Base-by-base conservation (phyloP, 2,329 filamentous ascomycete species). In the Fusarium ramigenum region DNA sequence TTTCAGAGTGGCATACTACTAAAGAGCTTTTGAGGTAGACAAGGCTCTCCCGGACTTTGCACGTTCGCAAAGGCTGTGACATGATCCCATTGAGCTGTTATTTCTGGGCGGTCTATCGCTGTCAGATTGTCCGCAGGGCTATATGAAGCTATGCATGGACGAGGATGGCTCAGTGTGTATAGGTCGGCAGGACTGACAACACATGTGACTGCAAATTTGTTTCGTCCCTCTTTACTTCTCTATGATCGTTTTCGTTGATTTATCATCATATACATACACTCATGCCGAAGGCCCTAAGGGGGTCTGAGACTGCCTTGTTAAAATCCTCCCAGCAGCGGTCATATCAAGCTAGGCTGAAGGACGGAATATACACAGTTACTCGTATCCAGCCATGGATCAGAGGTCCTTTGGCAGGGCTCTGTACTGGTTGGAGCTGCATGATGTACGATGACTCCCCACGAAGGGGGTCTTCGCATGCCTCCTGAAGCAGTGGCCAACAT, bases 171-270 rank as follows among this genome's bases (percentile, higher is more conserved):
- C 14, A 49, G 19, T n/a, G 6, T 18, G 19, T 15, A 30, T 19
- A 32, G 28, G 25, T 30, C 15, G 12, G 7, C 21, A 32, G 14
- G 46, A 4, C 28, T 49, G 9, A n/a, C 9, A n/a, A n/a, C 19
- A 2, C 28, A 30, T 16, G 46, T 32, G 25, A 28, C 16, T 49
- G 14, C 18, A 30, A 30, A 14, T 5, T 10, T 9, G 10, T 6
- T 15, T 21, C 6, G 12, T 10, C 9, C 7, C 19, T n/a, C 19
- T 21, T 16, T 16, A 49, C 16, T 32, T 9, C 14, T 30, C 11
- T 16, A 8, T 6, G 0, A 8, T 30, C 3, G 1, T 18, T 15
- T 15, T 32, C 5, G 14, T n/a, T n/a, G n/a, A n/a, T n/a, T n/a
- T n/a, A n/a, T n/a, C 30, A 32, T 14, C 30, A 32, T 32, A 11